Base-by-base conservation (phyloP, 2,329 filamentous ascomycete genomes). In the Fusarium verticillioides region DNA sequence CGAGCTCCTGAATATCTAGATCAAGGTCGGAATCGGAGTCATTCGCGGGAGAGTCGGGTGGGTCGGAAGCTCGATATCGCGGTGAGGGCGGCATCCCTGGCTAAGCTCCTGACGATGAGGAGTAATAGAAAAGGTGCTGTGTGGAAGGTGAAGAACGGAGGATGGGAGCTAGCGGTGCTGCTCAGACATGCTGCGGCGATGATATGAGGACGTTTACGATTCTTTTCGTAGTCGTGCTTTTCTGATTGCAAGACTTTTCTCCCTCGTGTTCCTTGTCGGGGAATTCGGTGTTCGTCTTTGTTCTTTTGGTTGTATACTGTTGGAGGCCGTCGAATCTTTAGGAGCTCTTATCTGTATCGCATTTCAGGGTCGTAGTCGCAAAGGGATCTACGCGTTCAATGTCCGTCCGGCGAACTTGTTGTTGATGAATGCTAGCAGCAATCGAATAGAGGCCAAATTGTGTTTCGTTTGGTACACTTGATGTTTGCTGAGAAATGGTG, bases 11-110 rank as follows among this genome's bases (percentile, higher is more conserved):
- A 75, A 94, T 87, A 78, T 94, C 92, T 77, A 96, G 87, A 77
- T 95, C 92, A 78, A 96, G 89, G 80, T 96, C 93, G 70, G 83
- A 82, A 63, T 95, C 93, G 80, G 91, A 93, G 80, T 95, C 92
- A 83, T 91, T 86, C 78, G 85, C 83, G 69, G 87, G 87, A 68
- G 88, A 90, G 83, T 92, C 90, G 82, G 91, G 91, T 79, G 89
- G 88, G 81, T 91, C 88, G 79, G 88, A 84, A 76, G 84, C 82
- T 79, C 84, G 85, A 80, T 87, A 85, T 39, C 85, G 81, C 63
- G 84, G 84, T 84, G 85, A 83, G 79, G 86, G 82, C 87, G 88
- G 87, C 89, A 91, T 89, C 81, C 87, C 87, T 86, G 82, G 73
- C 77, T 69, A 63, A 66, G 58, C 62, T 66, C 62, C 59, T 58